These are phyloP conservation scores for Penicillium fimorum DNA, from an alignment of 495 filamentous ascomycete genomes.

Conservation along the genomic window DNA sequence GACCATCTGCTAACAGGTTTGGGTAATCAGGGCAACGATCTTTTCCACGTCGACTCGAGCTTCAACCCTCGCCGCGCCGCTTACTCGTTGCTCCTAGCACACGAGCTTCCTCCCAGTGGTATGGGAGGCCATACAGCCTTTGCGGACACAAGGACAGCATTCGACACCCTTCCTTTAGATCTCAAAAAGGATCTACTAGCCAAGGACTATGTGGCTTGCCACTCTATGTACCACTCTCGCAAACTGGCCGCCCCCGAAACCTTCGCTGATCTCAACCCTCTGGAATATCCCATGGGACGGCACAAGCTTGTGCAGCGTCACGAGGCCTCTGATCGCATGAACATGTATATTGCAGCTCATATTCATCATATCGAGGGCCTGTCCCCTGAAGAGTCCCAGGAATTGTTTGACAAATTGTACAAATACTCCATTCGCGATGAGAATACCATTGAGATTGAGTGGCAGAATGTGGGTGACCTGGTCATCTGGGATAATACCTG, in stretches of 20 bases:
- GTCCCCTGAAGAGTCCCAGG: conserved; percentile 29
- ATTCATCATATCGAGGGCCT: conserved; percentile 54
- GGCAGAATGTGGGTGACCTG: conserved; percentile 49
- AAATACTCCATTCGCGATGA: conserved; percentile 49
- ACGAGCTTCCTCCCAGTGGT: conserved; percentile 47
- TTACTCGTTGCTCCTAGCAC: conserved; percentile 53
- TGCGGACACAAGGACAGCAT: conserved; percentile 55
- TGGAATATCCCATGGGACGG: conserved; percentile 39
- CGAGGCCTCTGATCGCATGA: conserved; percentile 50
- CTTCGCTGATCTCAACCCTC: conserved; percentile 47
- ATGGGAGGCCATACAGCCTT: conserved; percentile 56
- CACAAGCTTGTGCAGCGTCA: conserved; percentile 53
- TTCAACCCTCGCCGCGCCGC: conserved; percentile 58
- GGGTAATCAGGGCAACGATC: conserved; percentile 52
- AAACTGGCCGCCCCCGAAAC: conserved; percentile 51
- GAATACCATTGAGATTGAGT: conserved; percentile 46
- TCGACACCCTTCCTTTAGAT: conserved; percentile 43
- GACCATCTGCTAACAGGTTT: too few relatives aligned
- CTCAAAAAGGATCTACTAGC: conserved; percentile 35
- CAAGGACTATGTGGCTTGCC: conserved; percentile 51
- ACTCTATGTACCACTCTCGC: conserved; percentile 52
- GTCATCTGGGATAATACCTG: conserved; percentile 60
- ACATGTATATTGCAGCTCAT: conserved; percentile 54
- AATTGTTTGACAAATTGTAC: conserved; percentile 44
- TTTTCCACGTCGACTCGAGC: conserved; percentile 57